phyloP scores from a whole-genome alignment of 2,329 filamentous ascomycete genomes.

The Thielaviopsis punctulata region DNA sequence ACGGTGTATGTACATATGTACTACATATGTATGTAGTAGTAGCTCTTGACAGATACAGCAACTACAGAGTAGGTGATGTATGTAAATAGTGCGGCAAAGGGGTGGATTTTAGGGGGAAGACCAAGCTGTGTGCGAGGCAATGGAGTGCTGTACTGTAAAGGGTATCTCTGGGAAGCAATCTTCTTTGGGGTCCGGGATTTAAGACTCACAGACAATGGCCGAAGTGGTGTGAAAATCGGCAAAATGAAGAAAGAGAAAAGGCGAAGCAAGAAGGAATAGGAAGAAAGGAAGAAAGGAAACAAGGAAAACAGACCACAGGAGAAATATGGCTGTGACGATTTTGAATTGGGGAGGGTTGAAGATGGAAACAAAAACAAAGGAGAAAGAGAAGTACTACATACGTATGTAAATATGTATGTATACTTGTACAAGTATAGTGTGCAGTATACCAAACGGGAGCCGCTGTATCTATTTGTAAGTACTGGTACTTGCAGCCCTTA shows the following conservation, averaged over 20 bases:
- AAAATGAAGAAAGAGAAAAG: conserved; percentile 9
- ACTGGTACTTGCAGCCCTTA: no score
- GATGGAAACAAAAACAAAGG: conserved; percentile 14
- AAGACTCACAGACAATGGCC: background rate
- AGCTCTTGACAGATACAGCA: no score
- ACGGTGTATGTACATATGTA: no score
- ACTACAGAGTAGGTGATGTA: no score
- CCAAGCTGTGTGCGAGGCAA: background rate
- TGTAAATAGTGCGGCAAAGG: background rate
- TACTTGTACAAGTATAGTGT: no score
- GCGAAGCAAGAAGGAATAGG: conserved; percentile 4
- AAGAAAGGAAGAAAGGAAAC: conserved; percentile 14
- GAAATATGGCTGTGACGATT: background rate
- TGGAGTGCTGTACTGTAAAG: background rate
- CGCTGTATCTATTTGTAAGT: no score
- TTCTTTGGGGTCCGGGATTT: background rate
- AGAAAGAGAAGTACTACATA: conserved; percentile 4
- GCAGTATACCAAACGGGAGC: no score
- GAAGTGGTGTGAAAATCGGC: background rate
- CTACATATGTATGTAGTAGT: no score
- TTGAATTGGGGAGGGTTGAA: conserved; percentile 8
- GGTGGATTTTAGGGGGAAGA: background rate
- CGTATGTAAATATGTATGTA: background rate
- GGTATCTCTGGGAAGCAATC: background rate
- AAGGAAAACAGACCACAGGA: conserved; percentile 2